Evolutionary conservation across 352 stramenopile genomes (phyloP).

Genomic region (Pythium rishiriense): DNA sequence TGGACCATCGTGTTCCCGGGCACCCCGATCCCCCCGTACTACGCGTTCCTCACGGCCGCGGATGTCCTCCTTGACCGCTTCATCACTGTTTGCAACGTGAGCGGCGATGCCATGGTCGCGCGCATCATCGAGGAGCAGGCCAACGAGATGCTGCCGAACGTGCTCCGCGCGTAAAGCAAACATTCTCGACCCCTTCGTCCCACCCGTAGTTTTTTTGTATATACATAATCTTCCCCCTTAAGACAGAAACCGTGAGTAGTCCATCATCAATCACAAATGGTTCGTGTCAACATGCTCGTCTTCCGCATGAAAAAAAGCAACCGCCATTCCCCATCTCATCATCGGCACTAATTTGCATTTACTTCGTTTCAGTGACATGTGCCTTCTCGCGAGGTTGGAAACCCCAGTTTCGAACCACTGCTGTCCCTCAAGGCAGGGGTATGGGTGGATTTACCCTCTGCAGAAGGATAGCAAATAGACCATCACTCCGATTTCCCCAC

Average conservation of each 20-base stretch:
- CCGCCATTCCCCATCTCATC: not conserved
- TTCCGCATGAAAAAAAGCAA: not conserved
- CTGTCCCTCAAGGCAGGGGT: no score
- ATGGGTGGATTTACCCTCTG: not conserved
- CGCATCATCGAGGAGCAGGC: conserved; percentile 73
- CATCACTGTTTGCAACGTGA: conserved; percentile 75
- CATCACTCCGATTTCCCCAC: conserved; percentile 25
- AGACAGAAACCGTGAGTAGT: conserved; percentile 1
- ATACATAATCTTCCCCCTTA: not conserved
- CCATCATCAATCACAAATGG: no score
- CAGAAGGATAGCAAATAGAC: not conserved
- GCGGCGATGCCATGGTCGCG: conserved; percentile 69
- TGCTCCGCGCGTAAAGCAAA: conserved; percentile 13
- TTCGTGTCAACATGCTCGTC: not conserved
- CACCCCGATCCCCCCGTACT: conserved; percentile 52
- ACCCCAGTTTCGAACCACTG: not conserved
- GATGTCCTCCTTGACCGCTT: conserved; percentile 78
- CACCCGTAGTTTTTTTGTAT: conserved; percentile 9
- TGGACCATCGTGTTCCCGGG: conserved; percentile 71
- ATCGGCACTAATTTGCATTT: not conserved
- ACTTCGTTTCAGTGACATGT: conserved; percentile 2
- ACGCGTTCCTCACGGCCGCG: conserved; percentile 59
- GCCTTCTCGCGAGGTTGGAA: not conserved
- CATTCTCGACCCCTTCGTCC: not conserved
- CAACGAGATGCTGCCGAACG: conserved; percentile 32